Evolutionary conservation across 1,284 basidiomycete species (phyloP), one percentile per base, ranked within the genome.

Genomic region (Trametes sp.): DNA sequence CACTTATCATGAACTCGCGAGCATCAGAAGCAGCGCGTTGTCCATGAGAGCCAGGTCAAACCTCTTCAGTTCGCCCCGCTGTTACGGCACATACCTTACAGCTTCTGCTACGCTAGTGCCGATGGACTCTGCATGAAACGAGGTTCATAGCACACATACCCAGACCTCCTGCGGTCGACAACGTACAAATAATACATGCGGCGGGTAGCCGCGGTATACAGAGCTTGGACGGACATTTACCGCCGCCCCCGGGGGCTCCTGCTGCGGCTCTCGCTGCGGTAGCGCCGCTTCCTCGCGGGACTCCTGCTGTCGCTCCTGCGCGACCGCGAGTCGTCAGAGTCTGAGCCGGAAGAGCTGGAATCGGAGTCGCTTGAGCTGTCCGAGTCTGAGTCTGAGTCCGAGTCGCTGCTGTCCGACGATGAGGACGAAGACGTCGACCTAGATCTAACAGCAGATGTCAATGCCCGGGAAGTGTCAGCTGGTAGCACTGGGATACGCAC

Each of bases 1-100:
- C 94, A 21, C 83, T 96, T 41, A 94, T 96, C 78, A 90, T 96
- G 87, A 94, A 96, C 80, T 88, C 88, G 23, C 82, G 79, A 74
- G 87, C 86, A n/a, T 74, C 77, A 11, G 68, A 72, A 61, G 72
- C 72, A 21, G 52, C 64, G 14, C 48, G 62, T 7, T 74, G 72
- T 61, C 59, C 64, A 52, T 72, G 56, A 58, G 49, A 41, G 36
- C 11, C n/a, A 14, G 16, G 2, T 4, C 16, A 19, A 19, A 8
- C 16, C 38, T 14, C 16, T 16, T n/a, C 14, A 7, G 10, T 38
- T 23, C 38, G 28, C 24, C 13, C 35, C 29, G 38, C 16, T 36
- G 42, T 16, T 26, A 23, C 41, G 29, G 26, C 46, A 29, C 45
- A 3, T 35, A 46, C 41, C 45, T 36, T 62, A 49, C 24, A 50